Conservation (phyloP, 371 early-diverging fungal genomes). For the Cokeromyces recurvatus region DNA sequence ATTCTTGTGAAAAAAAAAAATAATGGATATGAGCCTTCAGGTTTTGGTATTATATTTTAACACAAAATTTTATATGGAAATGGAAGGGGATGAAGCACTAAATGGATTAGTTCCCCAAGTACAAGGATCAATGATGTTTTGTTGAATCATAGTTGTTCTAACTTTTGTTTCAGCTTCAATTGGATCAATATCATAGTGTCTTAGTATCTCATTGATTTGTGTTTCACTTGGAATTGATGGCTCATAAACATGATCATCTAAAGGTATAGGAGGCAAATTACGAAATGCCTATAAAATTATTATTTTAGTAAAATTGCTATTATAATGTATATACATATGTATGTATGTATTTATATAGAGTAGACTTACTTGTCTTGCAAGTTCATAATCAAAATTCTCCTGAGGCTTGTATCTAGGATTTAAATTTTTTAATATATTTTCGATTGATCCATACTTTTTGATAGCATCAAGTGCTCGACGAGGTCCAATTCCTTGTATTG, state of each 20-base stretch:
- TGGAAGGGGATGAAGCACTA: too few species aligned
- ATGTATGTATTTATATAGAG: too few species aligned
- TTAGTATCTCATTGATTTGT: slow-evolving; percentile 18
- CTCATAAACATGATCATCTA: slow-evolving; percentile 13
- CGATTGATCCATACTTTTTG: slow-evolving; percentile 58
- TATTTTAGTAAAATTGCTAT: too few species aligned
- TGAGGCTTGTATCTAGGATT: slow-evolving; percentile 31
- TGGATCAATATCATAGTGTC: slow-evolving; percentile 35
- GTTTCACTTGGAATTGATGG: slow-evolving; percentile 1
- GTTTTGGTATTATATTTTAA: too few species aligned
- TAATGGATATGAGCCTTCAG: too few species aligned
- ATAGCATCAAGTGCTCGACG: slow-evolving; percentile 54
- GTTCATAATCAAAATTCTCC: slow-evolving; percentile 44
- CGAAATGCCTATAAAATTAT: slow-evolving; percentile 23
- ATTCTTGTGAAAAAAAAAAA: too few species aligned
- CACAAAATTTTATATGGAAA: too few species aligned
- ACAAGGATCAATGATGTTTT: slow-evolving; percentile 11
- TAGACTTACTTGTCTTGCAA: slow-evolving; percentile 44
- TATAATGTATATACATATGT: neutral
- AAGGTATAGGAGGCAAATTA: slow-evolving; percentile 31
- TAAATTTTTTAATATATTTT: slow-evolving; percentile 44
- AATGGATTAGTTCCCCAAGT: too few species aligned
- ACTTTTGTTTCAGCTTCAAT: slow-evolving; percentile 22
- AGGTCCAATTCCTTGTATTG: slow-evolving; percentile 63
- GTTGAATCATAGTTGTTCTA: slow-evolving; percentile 11